Evolutionary conservation across 345 rosid genomes (phyloP).

Genomic region (Melastoma malabathricum): DNA sequence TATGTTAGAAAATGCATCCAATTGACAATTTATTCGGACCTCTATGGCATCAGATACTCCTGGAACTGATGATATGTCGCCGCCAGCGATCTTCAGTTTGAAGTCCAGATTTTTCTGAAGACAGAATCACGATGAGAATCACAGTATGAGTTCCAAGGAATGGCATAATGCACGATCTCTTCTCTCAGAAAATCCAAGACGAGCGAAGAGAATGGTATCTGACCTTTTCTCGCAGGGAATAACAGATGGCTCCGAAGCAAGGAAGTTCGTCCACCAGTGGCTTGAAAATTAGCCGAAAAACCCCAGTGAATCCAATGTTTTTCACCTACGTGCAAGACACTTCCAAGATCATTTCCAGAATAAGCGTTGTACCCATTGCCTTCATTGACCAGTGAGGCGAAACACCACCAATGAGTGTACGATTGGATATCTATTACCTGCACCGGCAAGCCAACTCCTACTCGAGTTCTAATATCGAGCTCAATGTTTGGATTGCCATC

Average conservation of each 20-base stretch:
- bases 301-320: conserved; percentile 80
- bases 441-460: conserved; percentile 66
- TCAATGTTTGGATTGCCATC: conserved; percentile 78
- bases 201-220: not conserved
- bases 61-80: conserved; percentile 68
- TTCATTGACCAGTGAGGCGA: no score
- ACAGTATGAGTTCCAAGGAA: no score
- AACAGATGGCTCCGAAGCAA: conserved; percentile 78
- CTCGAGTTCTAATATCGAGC: conserved; percentile 53
- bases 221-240: conserved; percentile 72
- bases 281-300: conserved; percentile 83
- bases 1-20: not conserved
- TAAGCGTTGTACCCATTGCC: no score
- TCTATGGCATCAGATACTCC: conserved; percentile 79
- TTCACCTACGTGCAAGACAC: conserved; percentile 42
- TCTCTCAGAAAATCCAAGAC: not conserved
- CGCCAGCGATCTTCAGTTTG: conserved; percentile 63
- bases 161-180: not conserved
- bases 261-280: conserved; percentile 78
- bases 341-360: no score
- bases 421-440: conserved; percentile 31
- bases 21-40: conserved; percentile 26
- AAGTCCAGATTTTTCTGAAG: conserved; percentile 73
- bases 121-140: no score
- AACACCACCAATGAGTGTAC: no score